Evolutionary conservation across 192 early-diverging fungal species (phyloP).

Genomic region (Phlyctochytrium arcticum): DNA sequence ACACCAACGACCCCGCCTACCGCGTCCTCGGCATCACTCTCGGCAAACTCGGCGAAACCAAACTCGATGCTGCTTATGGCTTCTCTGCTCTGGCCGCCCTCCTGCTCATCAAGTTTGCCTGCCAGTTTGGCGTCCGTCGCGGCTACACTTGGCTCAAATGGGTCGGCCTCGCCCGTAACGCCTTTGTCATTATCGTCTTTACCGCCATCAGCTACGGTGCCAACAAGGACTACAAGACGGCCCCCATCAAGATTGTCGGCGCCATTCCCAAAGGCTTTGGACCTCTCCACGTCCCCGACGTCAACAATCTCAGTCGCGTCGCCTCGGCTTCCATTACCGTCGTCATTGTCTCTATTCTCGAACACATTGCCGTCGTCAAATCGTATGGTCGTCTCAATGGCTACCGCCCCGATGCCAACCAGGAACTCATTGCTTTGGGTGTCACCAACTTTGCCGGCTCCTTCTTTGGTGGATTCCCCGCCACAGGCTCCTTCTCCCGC

Average conservation of each 20-base stretch:
- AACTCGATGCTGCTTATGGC: slow-evolving; percentile 62
- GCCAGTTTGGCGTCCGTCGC: slow-evolving; percentile 2
- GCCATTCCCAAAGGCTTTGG: slow-evolving; percentile 71
- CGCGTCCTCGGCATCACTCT: slow-evolving; percentile 72
- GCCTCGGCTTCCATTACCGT: slow-evolving; percentile 57
- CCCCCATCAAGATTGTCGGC: slow-evolving; percentile 56
- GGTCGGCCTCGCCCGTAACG: slow-evolving; percentile 67
- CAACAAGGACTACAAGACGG: slow-evolving; percentile 34
- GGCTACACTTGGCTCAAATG: slow-evolving; percentile 47
- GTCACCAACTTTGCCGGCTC: slow-evolving; percentile 80
- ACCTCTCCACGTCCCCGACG: slow-evolving; percentile 39
- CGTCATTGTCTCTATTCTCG: slow-evolving; percentile 75
- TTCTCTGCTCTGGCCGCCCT: slow-evolving; percentile 43
- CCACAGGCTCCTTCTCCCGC: slow-evolving; percentile 92
- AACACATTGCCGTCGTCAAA: slow-evolving; percentile 87
- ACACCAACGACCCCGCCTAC: slow-evolving; percentile 66
- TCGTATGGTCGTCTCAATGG: slow-evolving; percentile 81
- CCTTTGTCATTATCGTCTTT: slow-evolving; percentile 70
- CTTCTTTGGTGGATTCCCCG: slow-evolving; percentile 83
- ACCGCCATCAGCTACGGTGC: slow-evolving; percentile 67
- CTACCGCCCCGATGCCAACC: slow-evolving; percentile 79
- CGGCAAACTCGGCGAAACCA: slow-evolving; percentile 28
- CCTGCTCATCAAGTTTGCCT: slow-evolving; percentile 34
- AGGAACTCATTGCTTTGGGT: slow-evolving; percentile 88
- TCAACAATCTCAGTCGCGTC: slow-evolving; percentile 41